Base-by-base conservation (phyloP, 306 rosid species). In the Hippophae tibetana region DNA sequence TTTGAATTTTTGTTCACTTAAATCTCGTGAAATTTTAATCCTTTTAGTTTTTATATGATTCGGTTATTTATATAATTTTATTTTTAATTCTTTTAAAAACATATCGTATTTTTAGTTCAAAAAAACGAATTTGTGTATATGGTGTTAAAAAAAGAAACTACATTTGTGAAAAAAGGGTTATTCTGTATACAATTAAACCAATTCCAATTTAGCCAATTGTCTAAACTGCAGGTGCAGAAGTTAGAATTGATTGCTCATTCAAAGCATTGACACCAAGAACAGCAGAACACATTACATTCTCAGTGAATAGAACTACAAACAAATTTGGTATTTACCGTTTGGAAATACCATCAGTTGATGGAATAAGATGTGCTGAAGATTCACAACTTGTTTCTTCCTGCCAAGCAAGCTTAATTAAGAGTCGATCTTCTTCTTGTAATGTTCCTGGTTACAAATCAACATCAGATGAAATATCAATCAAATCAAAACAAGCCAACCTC, bases 321-420 rank as follows among this genome's bases (percentile, higher is more conserved):
- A 83, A 68, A 62, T 58, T 63, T 69, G 98, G 95, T 27, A 51
- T 92, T 50, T 92, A 87, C 83, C 87, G 48, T 75, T 51, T 92
- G 80, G 95, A 81, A 69, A 85, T 92, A 53, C 98, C 98, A 56
- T 81, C 96, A 9, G 79, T 92, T 47, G 98, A 92, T 55, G 98
- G 98, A 53, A 84, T 92, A 59, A 86, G 76, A 71, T 92, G 98
- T 54, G 96, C 96, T 42, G 92, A 87, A 67, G 95, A 84, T 44
- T 81, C 98, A 8, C 82, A 92, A 14, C 69, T 92, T 10, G 81
- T 70, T 42, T 87, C 95, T 42, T 79, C 90, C 1, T 92, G 96
- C 65, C 67, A 78, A 47, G 96, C 98, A 63, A 87, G 76, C 60
- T 64, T 92, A 61, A 74, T 87, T 25, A 56, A 81, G 61, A 92